A percentile compares a stretch with the other conserved stretches of the same genome.
phyloP scores from a whole-genome alignment of 176 grass and related monocot species.

The Cenchrus americanus region DNA sequence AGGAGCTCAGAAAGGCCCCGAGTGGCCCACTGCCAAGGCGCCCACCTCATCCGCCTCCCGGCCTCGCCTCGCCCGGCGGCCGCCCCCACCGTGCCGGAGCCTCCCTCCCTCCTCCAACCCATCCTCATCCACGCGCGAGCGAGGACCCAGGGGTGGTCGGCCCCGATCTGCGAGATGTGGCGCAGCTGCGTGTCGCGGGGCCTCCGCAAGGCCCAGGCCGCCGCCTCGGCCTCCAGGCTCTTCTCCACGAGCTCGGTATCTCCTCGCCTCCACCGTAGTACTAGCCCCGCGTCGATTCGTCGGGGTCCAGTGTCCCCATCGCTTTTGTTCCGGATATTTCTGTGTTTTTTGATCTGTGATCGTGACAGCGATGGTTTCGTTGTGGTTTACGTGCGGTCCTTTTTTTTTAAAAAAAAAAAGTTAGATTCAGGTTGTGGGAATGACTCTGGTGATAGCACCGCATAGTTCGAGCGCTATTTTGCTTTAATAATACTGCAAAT shows the following conservation, averaged over 20 bases:
- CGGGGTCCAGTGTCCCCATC: neutral
- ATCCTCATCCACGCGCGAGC: neutral
- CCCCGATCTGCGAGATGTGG: conserved; percentile 4
- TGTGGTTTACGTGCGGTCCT: neutral
- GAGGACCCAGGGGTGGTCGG: neutral
- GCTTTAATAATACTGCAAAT: neutral
- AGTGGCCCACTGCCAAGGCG: neutral
- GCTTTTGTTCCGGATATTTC: neutral
- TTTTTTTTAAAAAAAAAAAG: neutral
- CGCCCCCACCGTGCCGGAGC: neutral
- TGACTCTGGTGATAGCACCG: neutral
- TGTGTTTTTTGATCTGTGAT: neutral
- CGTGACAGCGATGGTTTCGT: neutral
- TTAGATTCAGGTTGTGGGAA: neutral
- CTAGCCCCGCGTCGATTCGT: neutral
- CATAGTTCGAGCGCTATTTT: neutral
- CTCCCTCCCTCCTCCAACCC: neutral
- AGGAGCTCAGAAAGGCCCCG: neutral
- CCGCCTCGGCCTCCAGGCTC: neutral
- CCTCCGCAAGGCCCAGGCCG: neutral
- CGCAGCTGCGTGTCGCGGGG: conserved; percentile 3
- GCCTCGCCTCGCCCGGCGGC: neutral
- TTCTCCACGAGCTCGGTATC: conserved; percentile 7
- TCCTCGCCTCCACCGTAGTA: neutral
- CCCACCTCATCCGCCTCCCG: neutral